Evolutionary conservation across 495 filamentous ascomycete genomes (phyloP), one percentile per base, ranked within the genome.

Genomic region (Chaetomium cochliodes): DNA sequence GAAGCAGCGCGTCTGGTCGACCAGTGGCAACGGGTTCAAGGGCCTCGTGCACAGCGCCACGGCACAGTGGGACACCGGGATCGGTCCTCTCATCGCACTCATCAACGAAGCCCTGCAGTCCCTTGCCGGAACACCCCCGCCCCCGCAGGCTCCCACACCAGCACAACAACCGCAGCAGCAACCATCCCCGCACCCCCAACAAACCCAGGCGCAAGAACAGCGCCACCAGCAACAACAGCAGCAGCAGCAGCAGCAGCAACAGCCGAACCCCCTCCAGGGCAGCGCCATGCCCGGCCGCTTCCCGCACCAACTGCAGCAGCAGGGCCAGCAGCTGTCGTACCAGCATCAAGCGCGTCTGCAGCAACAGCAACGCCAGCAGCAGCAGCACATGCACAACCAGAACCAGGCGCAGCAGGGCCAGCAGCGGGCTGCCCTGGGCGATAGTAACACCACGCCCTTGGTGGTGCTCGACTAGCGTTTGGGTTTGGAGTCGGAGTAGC

Each of bases 1-100:
- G 37, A 66, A 72, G 47, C 42, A 70, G 56, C 55, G 54, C 11
- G 73, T 81, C 15, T 82, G 78, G 76, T 68, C 69, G 3, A 62
- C 62, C 8, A 69, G 70, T 20, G 74, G 70, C 33, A 60, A 62
- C 6, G 67, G 68, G 15, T 78, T 79, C 70, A 68, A 65, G 20
- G 70, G 74, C 9, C 64, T 82, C 1, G 64, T 65, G 13, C 68
- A 56, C 15, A 67, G 78, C 13, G 78, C 77, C 16, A 70, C 70
- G 28, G 79, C 71, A 3, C 53, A 70, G 25, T 57, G 71, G 60
- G 70, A 74, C 12, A 49, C 55, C 22, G 76, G 76, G 9, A 73
- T 78, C n/a, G 76, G 75, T 58, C 54, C 54, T 11, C 52, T 74
- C 22, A 59, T 78, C 5, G 25, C 20, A 9, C 56, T 67, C 44